Percentiles rank a stretch among this genome's conserved stretches.
These are phyloP conservation scores for Suillus occidentalis DNA, from an alignment of 768 basidiomycete species.

Conservation along the genomic window DNA sequence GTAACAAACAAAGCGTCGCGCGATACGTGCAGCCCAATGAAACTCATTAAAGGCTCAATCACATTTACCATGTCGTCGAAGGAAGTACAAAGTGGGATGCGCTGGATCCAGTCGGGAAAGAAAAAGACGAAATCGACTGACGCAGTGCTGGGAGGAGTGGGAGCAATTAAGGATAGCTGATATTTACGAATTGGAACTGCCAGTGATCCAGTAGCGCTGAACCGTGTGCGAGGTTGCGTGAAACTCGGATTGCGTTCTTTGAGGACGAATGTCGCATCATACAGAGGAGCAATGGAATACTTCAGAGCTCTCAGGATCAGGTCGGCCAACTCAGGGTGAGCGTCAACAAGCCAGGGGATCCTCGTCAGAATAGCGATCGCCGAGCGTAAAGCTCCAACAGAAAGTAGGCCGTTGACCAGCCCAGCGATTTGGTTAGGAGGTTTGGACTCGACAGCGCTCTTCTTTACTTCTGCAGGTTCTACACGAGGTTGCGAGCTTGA, in stretches of 20 bases:
- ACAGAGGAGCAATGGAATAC: conserved; percentile 68
- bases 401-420: conserved; percentile 75
- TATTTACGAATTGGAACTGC: conserved; percentile 58
- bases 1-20: conserved; percentile 77
- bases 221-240: conserved; percentile 61
- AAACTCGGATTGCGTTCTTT: conserved; percentile 67
- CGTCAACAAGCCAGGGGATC: conserved; percentile 83
- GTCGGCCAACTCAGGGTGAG: conserved; percentile 82
- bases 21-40: conserved; percentile 78
- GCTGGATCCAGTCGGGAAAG: conserved; percentile 80
- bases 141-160: conserved; percentile 76
- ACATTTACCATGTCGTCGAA: conserved; percentile 73
- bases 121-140: conserved; percentile 85
- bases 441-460: conserved; percentile 37
- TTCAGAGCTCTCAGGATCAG: conserved; percentile 76
- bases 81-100: conserved; percentile 61
- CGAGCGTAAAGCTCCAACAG: conserved; percentile 80
- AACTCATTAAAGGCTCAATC: conserved; percentile 76
- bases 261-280: conserved; percentile 46
- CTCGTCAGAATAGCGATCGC: conserved; percentile 77
- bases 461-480: conserved; percentile 39
- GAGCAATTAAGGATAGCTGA: conserved; percentile 72
- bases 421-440: conserved; percentile 77
- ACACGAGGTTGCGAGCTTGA: conserved; percentile 41
- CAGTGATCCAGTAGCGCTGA: conserved; percentile 54